Evolutionary conservation across 306 rosid genomes (phyloP), one percentile per base, ranked within the genome.

Genomic region (Nissolia schottii): DNA sequence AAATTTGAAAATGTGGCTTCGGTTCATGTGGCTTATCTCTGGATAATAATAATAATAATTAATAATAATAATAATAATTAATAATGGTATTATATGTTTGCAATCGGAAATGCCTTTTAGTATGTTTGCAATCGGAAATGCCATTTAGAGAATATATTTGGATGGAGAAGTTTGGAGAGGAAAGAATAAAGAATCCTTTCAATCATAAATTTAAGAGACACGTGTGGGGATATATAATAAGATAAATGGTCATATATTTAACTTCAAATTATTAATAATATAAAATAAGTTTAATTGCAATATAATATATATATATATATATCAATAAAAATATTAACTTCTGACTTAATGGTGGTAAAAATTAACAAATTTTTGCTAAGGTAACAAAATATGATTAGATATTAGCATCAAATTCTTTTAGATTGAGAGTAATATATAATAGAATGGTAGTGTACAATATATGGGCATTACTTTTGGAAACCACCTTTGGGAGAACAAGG

Each of bases 401-500:
- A n/a, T n/a, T n/a, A n/a, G n/a, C n/a, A n/a, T n/a, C n/a, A n/a
- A n/a, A n/a, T n/a, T n/a, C n/a, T n/a, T n/a, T n/a, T n/a, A n/a
- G n/a, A n/a, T n/a, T n/a, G n/a, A n/a, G n/a, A n/a, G n/a, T n/a
- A n/a, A n/a, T n/a, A 13, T 13, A 43, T 15, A 34, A 50, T 55
- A 27, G 24, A 53, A 59, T 82, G 55, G 73, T 78, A 73, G 73
- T 61, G 67, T 64, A 63, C 67, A n/a, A n/a, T n/a, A n/a, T n/a
- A 74, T 74, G 75, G 83, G 80, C 61, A 68, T 64, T 74, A 64
- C 64, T 29, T 84, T 80, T 66, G 60, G 82, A 70, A 71, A 80
- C 64, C 15, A 72, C 79, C 76, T 85, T 85, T 62, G 71, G 58
- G 77, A 49, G 70, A 90, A 88, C 90, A 81, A 80, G 73, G 70